These are phyloP conservation scores for Thalassiosira hispida DNA, from an alignment of 352 stramenopile species.

Conservation along the genomic window DNA sequence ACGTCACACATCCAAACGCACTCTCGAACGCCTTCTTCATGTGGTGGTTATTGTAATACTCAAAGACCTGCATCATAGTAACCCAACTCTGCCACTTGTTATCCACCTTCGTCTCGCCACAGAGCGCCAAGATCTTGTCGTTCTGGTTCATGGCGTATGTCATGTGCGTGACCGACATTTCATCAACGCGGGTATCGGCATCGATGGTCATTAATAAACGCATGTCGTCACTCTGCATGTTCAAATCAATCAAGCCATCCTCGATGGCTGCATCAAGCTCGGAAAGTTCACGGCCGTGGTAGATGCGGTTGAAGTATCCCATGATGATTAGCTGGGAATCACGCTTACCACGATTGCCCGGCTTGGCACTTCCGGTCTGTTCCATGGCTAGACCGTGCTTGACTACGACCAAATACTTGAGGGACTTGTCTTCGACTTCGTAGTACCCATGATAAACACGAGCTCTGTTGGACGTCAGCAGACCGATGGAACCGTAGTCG, in stretches of 20 bases:
- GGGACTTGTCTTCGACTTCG: constrained; percentile 53
- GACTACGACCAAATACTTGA: constrained; percentile 70
- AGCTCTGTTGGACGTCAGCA: constrained; percentile 46
- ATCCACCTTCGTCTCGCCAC: constrained; percentile 68
- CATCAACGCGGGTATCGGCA: constrained; percentile 62
- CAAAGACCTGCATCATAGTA: constrained; percentile 74
- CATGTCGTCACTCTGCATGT: constrained; percentile 62
- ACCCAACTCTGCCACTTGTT: constrained; percentile 67
- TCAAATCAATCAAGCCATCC: constrained; percentile 53
- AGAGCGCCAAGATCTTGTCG: constrained; percentile 59
- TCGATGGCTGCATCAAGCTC: constrained; percentile 62
- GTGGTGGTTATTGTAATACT: constrained; percentile 72
- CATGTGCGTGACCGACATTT: constrained; percentile 62
- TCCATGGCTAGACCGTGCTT: constrained; percentile 61
- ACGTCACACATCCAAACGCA: constrained; percentile 70
- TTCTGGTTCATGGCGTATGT: constrained; percentile 63
- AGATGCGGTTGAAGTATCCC: constrained; percentile 67
- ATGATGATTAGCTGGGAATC: constrained; percentile 69
- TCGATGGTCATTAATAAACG: constrained; percentile 69
- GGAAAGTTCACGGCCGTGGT: constrained; percentile 55
- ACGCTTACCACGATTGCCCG: constrained; percentile 66
- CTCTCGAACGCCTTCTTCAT: constrained; percentile 70
- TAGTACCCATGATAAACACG: constrained; percentile 68
- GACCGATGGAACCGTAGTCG: constrained; percentile 58
- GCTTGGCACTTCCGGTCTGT: constrained; percentile 53